These are phyloP conservation scores for Diaporthe sp. DNA, from an alignment of 2,329 filamentous ascomycete genomes.

Conservation along the genomic window DNA sequence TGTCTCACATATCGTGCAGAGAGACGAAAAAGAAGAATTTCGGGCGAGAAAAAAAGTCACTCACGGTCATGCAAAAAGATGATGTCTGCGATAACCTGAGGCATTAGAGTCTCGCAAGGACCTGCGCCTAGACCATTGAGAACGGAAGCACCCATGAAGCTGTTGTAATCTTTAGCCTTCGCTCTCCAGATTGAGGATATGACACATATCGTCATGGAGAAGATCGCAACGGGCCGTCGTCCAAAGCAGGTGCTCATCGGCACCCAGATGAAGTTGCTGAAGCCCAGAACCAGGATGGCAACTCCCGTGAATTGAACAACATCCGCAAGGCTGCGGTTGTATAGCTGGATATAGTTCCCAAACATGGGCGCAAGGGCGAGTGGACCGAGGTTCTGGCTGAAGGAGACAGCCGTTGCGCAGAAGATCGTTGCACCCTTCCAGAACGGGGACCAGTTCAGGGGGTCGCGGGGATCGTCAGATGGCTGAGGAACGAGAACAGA, in stretches of 20 bases:
- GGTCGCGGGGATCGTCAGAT: constrained; percentile 60
- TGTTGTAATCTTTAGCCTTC: constrained; percentile 66
- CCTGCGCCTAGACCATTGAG: constrained; percentile 74
- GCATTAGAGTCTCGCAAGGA: constrained; percentile 72
- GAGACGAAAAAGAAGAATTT: not conserved
- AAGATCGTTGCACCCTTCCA: constrained; percentile 57
- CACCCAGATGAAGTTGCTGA: constrained; percentile 67
- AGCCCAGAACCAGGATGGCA: constrained; percentile 60
- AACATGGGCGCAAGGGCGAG: constrained; percentile 68
- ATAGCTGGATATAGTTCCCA: constrained; percentile 66
- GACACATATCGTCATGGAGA: constrained; percentile 57
- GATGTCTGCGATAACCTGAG: constrained; percentile 73
- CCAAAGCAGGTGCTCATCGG: constrained; percentile 61
- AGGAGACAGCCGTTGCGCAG: constrained; percentile 53
- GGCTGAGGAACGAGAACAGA: constrained; percentile 63
- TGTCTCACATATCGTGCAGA: too few species aligned
- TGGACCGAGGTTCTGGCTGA: constrained; percentile 56
- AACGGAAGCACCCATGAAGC: constrained; percentile 74
- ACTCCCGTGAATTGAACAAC: constrained; percentile 64
- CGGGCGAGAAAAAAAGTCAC: not conserved
- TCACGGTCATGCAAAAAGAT: constrained; percentile 73
- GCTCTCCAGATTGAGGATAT: constrained; percentile 65
- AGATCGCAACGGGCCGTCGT: constrained; percentile 60
- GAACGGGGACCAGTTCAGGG: constrained; percentile 60
- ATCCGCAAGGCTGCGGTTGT: constrained; percentile 63